Percentiles rank a stretch among this genome's conserved stretches.
Evolutionary conservation across 768 basidiomycete genomes (phyloP).

Genomic region (Coprinopsis sp.): DNA sequence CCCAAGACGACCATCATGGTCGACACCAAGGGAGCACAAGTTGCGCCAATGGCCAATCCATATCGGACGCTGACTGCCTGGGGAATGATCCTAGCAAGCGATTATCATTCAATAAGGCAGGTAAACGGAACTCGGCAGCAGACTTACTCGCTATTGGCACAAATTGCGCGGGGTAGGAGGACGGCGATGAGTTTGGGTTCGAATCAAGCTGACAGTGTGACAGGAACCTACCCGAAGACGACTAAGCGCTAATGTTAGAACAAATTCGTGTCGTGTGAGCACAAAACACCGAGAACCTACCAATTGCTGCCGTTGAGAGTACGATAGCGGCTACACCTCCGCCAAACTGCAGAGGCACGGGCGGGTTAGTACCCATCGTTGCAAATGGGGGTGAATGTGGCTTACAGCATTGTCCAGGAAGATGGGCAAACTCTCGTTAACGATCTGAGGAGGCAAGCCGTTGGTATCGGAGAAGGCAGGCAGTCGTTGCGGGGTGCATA

Average conservation of each 20-base stretch:
- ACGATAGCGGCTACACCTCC: constrained; percentile 73
- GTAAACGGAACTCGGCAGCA: constrained; percentile 15
- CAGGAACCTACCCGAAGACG: constrained; percentile 68
- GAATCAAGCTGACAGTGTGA: not conserved
- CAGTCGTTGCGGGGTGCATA: constrained; percentile 30
- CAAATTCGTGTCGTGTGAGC: not conserved
- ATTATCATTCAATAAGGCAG: not conserved
- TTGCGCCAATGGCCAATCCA: constrained; percentile 77
- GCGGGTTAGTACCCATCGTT: not conserved
- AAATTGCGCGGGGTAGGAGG: no score
- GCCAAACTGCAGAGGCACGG: constrained; percentile 30
- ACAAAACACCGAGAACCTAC: constrained; percentile 31
- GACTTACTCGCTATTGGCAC: no score
- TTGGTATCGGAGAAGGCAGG: not conserved
- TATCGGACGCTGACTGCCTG: constrained; percentile 75
- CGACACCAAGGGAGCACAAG: constrained; percentile 73
- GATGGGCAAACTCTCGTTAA: constrained; percentile 81
- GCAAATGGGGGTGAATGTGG: not conserved
- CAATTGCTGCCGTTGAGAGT: constrained; percentile 72
- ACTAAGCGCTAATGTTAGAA: constrained; percentile 36
- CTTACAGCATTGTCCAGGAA: constrained; percentile 73
- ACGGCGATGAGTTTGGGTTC: not conserved
- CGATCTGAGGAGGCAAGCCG: constrained; percentile 39
- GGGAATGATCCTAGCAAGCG: constrained; percentile 47
- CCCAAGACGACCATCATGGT: constrained; percentile 62